Conservation (phyloP, 2,329 filamentous ascomycete genomes). For the Aspergillus sergii region DNA sequence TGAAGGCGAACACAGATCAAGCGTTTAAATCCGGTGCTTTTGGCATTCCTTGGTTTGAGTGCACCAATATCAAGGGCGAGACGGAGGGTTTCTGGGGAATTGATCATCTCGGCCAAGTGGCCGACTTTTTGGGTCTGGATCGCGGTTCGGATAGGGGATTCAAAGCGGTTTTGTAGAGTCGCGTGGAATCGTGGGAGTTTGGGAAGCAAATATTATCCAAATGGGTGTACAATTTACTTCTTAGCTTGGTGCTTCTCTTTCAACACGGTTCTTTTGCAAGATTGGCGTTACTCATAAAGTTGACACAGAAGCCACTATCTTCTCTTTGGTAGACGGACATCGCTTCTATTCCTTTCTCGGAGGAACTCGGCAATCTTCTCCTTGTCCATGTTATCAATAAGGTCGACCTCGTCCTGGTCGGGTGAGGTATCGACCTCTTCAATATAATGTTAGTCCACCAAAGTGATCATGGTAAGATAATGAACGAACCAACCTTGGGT, state of each 20-base stretch:
- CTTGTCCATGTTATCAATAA: constrained; percentile 31
- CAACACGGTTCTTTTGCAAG: neutral
- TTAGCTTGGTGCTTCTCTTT: neutral
- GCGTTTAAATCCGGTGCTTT: constrained; percentile 60
- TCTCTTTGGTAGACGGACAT: constrained; percentile 1
- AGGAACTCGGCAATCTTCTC: constrained; percentile 38
- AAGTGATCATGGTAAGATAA: neutral
- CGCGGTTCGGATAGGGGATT: constrained; percentile 32
- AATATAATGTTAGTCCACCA: neutral
- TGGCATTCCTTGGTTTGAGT: constrained; percentile 63
- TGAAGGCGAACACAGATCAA: constrained; percentile 54
- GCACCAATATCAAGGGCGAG: constrained; percentile 56
- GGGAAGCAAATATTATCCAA: neutral
- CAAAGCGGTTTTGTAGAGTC: constrained; percentile 27
- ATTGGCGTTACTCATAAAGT: neutral
- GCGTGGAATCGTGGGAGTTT: neutral
- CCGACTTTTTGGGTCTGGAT: constrained; percentile 56
- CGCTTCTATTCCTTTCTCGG: constrained; percentile 33
- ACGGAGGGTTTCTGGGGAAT: constrained; percentile 63
- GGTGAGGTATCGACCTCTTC: constrained; percentile 1
- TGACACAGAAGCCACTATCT: neutral
- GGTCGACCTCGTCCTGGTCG: constrained; percentile 22
- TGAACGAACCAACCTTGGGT: constrained; percentile 4
- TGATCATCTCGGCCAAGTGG: constrained; percentile 60
- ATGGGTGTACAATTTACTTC: neutral